phyloP scores from a whole-genome alignment of 1,284 basidiomycete genomes.

The Moniliella sp. region DNA sequence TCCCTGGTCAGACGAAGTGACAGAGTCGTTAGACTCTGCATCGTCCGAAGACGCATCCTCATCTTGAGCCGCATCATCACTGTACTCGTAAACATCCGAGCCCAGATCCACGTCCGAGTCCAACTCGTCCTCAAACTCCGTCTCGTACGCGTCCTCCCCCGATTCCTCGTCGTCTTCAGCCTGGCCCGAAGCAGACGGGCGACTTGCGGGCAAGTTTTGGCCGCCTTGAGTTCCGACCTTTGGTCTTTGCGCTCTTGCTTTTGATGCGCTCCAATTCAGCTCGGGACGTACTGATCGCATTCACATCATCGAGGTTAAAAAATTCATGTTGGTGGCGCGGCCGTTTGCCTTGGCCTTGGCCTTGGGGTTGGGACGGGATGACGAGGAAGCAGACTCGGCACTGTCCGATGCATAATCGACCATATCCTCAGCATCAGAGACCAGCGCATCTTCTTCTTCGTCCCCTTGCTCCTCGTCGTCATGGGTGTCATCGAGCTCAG shows the following conservation, averaged over 20 bases:
- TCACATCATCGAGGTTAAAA: neutral
- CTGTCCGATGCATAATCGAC: too few species aligned
- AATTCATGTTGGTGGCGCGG: neutral
- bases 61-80: conserved; percentile 5
- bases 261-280: neutral
- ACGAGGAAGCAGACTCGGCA: too few species aligned
- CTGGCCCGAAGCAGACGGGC: neutral
- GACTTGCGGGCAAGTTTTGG: neutral
- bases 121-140: conserved; percentile 3
- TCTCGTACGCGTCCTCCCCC: conserved; percentile 43
- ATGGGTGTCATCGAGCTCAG: too few species aligned
- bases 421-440: too few species aligned
- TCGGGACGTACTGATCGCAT: neutral
- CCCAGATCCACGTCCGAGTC: neutral
- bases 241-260: neutral
- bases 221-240: neutral
- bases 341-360: too few species aligned
- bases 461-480: too few species aligned
- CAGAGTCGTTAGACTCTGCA: conserved; percentile 7
- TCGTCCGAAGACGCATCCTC: conserved; percentile 3
- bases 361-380: too few species aligned
- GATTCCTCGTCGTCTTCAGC: conserved; percentile 46
- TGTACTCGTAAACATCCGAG: conserved; percentile 6
- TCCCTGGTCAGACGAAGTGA: neutral
- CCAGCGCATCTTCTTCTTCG: too few species aligned